A percentile compares a stretch with the other conserved stretches of the same genome.
Conservation (phyloP, 2,329 filamentous ascomycete genomes). For the Beauveria sp. region DNA sequence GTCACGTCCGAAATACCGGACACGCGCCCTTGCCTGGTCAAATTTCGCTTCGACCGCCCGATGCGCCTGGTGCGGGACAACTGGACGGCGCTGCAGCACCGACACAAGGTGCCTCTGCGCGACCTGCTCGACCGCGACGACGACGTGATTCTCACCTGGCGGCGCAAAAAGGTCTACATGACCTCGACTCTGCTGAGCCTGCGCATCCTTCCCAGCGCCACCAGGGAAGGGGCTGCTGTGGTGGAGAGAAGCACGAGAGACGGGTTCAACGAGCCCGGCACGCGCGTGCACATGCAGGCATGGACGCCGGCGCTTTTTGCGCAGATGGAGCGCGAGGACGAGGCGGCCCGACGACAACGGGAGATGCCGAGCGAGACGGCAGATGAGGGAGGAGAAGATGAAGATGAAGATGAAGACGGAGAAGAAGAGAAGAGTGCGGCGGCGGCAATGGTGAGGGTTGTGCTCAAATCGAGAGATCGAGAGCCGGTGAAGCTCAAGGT, state of each 20-base stretch:
- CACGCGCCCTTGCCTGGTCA: slow-evolving; percentile 49
- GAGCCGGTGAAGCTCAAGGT: slow-evolving; percentile 45
- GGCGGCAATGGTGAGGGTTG: slow-evolving; percentile 39
- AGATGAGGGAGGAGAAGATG: slow-evolving; percentile 19
- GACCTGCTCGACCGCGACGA: slow-evolving; percentile 30
- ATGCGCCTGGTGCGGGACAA: slow-evolving; percentile 59
- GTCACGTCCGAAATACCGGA: slow-evolving; percentile 58
- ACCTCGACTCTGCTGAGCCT: slow-evolving; percentile 65
- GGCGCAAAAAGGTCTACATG: slow-evolving; percentile 62
- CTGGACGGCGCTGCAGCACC: slow-evolving; percentile 60
- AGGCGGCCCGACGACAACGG: slow-evolving; percentile 33
- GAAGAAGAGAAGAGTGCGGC: slow-evolving; percentile 17
- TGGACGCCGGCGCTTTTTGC: slow-evolving; percentile 61
- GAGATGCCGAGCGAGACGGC: slow-evolving; percentile 26
- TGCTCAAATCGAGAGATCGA: slow-evolving; percentile 45
- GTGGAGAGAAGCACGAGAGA: slow-evolving; percentile 25
- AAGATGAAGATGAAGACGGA: slow-evolving; percentile 5
- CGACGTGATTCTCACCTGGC: slow-evolving; percentile 72
- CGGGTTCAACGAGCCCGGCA: slow-evolving; percentile 42
- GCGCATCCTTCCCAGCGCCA: slow-evolving; percentile 43
- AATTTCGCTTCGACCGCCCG: slow-evolving; percentile 58
- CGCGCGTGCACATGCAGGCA: slow-evolving; percentile 65
- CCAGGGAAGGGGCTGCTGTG: slow-evolving; percentile 33
- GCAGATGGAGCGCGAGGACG: slow-evolving; percentile 40
- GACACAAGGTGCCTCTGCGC: slow-evolving; percentile 26